Evolutionary conservation across 352 stramenopile species (phyloP).

Genomic region (Phytophthora pseudosyringae): DNA sequence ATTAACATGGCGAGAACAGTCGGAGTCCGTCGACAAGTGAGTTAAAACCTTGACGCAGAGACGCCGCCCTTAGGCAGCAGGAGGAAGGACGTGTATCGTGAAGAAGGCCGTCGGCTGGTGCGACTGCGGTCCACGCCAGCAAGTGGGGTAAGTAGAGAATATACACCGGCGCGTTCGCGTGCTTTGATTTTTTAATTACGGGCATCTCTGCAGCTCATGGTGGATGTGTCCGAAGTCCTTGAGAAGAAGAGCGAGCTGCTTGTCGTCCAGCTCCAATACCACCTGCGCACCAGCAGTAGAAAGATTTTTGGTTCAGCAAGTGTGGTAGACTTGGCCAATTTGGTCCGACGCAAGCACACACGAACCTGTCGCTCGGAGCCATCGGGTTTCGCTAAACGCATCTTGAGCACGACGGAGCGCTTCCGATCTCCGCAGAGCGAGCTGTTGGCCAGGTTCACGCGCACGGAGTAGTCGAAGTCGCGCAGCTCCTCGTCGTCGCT

Average conservation of each 20-base stretch:
- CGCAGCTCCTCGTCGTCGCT: constrained; percentile 33
- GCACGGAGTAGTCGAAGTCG: constrained; percentile 83
- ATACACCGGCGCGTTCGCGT: constrained; percentile 29
- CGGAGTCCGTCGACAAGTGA: constrained; percentile 7
- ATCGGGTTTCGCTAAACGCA: constrained; percentile 43
- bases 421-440: constrained; percentile 55
- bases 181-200: constrained; percentile 33
- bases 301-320: constrained; percentile 1
- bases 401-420: constrained; percentile 58
- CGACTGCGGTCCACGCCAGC: neutral
- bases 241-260: constrained; percentile 46
- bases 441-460: constrained; percentile 65
- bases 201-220: constrained; percentile 33
- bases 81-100: constrained; percentile 20
- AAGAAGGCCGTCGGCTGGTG: constrained; percentile 11
- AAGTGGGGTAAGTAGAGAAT: constrained; percentile 39
- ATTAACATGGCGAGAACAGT: constrained; percentile 12
- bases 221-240: constrained; percentile 46
- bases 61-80: constrained; percentile 6
- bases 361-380: constrained; percentile 45
- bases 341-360: neutral
- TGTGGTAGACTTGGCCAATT: too few relatives aligned
- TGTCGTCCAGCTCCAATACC: constrained; percentile 52
- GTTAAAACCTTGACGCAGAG: constrained; percentile 11
- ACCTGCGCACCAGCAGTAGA: constrained; percentile 33